Base-by-base conservation (phyloP, 208 protist species). In the Leishmania tarentolae region DNA sequence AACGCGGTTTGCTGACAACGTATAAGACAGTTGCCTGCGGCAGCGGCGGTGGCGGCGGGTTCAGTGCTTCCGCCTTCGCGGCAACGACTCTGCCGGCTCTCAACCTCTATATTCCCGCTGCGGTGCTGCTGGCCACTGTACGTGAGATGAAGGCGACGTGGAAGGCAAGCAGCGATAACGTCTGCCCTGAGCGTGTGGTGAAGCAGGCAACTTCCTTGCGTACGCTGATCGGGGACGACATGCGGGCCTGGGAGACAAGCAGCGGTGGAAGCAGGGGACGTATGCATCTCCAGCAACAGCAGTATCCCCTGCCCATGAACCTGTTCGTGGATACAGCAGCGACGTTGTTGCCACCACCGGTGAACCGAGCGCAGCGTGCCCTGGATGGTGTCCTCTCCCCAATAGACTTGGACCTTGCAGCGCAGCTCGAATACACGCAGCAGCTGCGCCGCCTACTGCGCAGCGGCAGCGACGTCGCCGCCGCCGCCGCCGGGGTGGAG, bases 1-100 rank as follows among this genome's bases (percentile, higher is more conserved):
- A 92, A 79, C 87, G 86, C 40, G 78, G 85, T 37, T 75, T 90
- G 71, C 88, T 96, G 56, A 75, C 75, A n/a, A 70, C 57, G 40
- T 73, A 75, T 71, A 81, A 81, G 68, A 53, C 63, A 40, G 65
- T 75, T 9, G 63, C 72, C 19, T 78, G 82, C n/a, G 40, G 44
- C 53, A 57, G 2, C 56, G 37, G 15, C 13, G 40, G 24, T 44
- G n/a, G 28, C 7, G 76, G 19, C 47, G 44, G 28, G 69, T 57
- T 28, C 24, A n/a, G 47, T 19, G 1, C 31, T 31, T 11, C 8
- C 3, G 47, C 66, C 7, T 31, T 31, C 6, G 42, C 50, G n/a
- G 46, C 31, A n/a, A 52, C 59, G 8, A 37, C 68, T 11, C 66
- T 85, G 15, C 81, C 82, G 31, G 68, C 82, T n/a, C 52, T 85